Base-by-base conservation (phyloP, 2,329 filamentous ascomycete species). In the Aspergillus aculeatus region DNA sequence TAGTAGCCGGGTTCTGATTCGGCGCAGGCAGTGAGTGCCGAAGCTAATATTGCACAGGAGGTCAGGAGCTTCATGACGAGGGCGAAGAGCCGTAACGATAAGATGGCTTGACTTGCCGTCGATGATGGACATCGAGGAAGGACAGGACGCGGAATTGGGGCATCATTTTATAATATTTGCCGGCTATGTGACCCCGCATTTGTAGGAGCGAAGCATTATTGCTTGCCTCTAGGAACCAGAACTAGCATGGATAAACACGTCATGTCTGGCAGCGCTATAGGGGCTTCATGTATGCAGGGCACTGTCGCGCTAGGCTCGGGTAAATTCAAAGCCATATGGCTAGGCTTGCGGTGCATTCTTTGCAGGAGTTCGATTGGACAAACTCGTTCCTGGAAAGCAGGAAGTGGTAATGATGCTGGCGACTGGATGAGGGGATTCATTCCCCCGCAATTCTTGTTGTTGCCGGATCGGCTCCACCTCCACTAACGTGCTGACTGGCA, bases 1-100 rank as follows among this genome's bases (percentile, higher is more conserved):
- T 62, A 64, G 52, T 66, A 66, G 9, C 14, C 38, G 7, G 64
- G 64, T 14, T 50, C 49, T 23, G 51, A 55, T 4, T 44, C 32
- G 19, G 41, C 26, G 41, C 44, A 48, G 26, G 41, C 53, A 32
- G 41, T 32, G n/a, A 16, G 41, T 24, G 49, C 50, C 23, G 54
- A 26, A 4, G 24, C 56, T 38, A 52, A 26, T 35, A 52, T 9
- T 16, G 38, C 16, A 16, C 16, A 44, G 16, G 31, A 35, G 16
- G 54, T 57, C 32, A 35, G 32, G 16, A 44, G 38, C 38, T 44
- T 44, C 38, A 44, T 44, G 38, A 4, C 16, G 16, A 16, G 12
- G 16, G 38, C 10, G 32, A 35, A 35, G 32, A 35, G 11, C 7
- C 31, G 31, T 5, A 4, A 4, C 23, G 1, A 23, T 5, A 4